Conservation (phyloP, 768 basidiomycete genomes). For the Galerina marginata region DNA sequence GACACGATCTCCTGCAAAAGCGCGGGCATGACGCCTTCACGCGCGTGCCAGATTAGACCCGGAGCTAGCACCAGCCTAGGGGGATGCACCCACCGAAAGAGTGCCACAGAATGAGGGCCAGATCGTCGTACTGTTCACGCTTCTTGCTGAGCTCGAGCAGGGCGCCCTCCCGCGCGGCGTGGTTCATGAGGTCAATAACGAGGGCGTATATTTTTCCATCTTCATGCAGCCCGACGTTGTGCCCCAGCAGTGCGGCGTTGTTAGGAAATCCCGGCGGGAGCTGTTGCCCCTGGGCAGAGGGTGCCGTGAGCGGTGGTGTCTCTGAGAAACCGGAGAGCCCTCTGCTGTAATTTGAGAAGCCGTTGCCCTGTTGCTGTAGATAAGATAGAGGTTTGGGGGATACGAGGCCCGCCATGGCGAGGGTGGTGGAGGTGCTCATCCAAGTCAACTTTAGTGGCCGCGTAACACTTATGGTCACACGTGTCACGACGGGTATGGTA, state of each 20-base stretch:
- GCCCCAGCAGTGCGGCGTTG: slow-evolving; percentile 15
- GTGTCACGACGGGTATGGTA: slow-evolving; percentile 1
- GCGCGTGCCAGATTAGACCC: background rate
- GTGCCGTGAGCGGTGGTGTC: slow-evolving; percentile 59
- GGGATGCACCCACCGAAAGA: slow-evolving; percentile 75
- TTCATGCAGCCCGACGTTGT: slow-evolving; percentile 44
- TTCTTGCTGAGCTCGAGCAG: slow-evolving; percentile 98
- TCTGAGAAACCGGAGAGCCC: slow-evolving; percentile 62
- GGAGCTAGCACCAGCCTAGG: background rate
- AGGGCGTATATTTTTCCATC: slow-evolving; percentile 86
- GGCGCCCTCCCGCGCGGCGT: slow-evolving; percentile 84
- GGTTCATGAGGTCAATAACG: slow-evolving; percentile 87
- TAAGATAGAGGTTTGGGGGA: slow-evolving; percentile 68
- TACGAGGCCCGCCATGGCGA: slow-evolving; percentile 64
- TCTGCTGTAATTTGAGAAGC: slow-evolving; percentile 66
- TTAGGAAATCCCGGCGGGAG: slow-evolving; percentile 19
- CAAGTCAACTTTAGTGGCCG: slow-evolving; percentile 5
- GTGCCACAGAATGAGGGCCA: slow-evolving; percentile 97
- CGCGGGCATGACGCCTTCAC: slow-evolving; percentile 93
- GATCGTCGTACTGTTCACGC: slow-evolving; percentile 97
- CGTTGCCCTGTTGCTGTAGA: slow-evolving; percentile 63
- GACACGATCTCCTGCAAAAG: slow-evolving; percentile 97
- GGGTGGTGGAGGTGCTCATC: slow-evolving; percentile 21
- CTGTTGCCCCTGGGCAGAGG: slow-evolving; percentile 30
- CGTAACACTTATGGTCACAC: slow-evolving; percentile 15